Conservation (phyloP, 768 basidiomycete species). For the Suillus subalutaceus region DNA sequence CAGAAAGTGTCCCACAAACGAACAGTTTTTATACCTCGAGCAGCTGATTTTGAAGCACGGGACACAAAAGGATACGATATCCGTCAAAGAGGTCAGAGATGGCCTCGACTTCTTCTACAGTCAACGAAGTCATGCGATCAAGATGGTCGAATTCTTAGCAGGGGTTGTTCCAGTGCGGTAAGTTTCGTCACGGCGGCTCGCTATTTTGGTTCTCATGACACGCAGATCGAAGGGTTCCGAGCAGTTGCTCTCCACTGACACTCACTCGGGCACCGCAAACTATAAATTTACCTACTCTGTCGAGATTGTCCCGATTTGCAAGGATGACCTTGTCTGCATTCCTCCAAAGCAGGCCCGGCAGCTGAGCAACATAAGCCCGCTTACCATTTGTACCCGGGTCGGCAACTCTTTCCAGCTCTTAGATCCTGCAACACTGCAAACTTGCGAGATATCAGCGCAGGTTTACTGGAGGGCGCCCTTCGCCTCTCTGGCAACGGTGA, state of each 20-base stretch:
- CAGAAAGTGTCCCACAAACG: slow-evolving; percentile 99
- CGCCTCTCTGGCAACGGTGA: slow-evolving; percentile 76
- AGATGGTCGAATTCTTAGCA: slow-evolving; percentile 93
- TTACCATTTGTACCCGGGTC: slow-evolving; percentile 88
- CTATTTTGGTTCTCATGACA: slow-evolving; percentile 11
- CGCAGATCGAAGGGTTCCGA: slow-evolving; percentile 89
- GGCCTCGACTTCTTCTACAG: slow-evolving; percentile 98
- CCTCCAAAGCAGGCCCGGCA: slow-evolving; percentile 80
- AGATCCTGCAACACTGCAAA: slow-evolving; percentile 85
- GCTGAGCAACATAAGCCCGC: slow-evolving; percentile 85
- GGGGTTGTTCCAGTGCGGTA: slow-evolving; percentile 89
- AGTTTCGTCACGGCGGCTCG: slow-evolving; percentile 26
- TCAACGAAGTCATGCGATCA: slow-evolving; percentile 86
- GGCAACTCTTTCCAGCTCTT: slow-evolving; percentile 90
- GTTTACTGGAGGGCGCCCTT: slow-evolving; percentile 95
- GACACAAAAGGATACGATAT: slow-evolving; percentile 95
- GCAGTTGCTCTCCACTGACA: slow-evolving; percentile 91
- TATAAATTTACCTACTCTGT: slow-evolving; percentile 98
- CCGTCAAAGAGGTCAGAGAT: slow-evolving; percentile 89
- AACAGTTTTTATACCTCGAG: slow-evolving; percentile 95
- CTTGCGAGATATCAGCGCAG: slow-evolving; percentile 74
- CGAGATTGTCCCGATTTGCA: slow-evolving; percentile 96
- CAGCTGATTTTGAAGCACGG: slow-evolving; percentile 96
- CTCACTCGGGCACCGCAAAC: slow-evolving; percentile 89
- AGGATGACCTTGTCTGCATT: slow-evolving; percentile 94